Conservation (phyloP, 352 stramenopile genomes). For the Phytophthora fragariaefolia region DNA sequence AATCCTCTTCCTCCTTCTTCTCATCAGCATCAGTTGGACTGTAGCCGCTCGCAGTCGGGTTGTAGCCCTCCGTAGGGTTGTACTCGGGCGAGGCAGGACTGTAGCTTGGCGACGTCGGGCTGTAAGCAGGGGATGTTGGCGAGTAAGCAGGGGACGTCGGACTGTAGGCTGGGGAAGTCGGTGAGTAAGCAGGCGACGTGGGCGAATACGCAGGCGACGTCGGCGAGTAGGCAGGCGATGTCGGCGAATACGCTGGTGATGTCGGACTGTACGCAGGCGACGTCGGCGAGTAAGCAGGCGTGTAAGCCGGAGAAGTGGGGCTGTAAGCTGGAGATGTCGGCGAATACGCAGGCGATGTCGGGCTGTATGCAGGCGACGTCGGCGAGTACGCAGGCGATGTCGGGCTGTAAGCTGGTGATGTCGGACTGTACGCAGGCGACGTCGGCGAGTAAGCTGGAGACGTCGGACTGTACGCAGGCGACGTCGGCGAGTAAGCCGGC, state of each 20-base stretch:
- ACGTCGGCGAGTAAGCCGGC: conserved; percentile 64
- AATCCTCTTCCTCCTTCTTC: conserved; percentile 42
- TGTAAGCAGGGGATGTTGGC: conserved; percentile 78
- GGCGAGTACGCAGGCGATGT: conserved; percentile 84
- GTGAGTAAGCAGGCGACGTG: conserved; percentile 73
- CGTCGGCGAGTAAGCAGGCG: conserved; percentile 74
- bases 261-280: conserved; percentile 68
- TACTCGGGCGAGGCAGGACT: conserved; percentile 83
- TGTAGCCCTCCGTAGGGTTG: conserved; percentile 84
- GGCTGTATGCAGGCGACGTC: conserved; percentile 69
- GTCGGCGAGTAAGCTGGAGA: conserved; percentile 72
- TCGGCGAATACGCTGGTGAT: conserved; percentile 72
- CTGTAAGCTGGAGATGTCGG: conserved; percentile 86
- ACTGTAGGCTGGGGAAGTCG: conserved; percentile 71
- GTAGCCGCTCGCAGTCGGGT: conserved; percentile 75
- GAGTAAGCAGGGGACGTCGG: conserved; percentile 80
- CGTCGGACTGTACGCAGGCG: conserved; percentile 81
- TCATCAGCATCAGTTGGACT: conserved; percentile 75
- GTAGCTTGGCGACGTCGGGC: conserved; percentile 78
- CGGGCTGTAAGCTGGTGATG: conserved; percentile 70
- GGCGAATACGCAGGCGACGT: conserved; percentile 70
- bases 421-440: conserved; percentile 73
- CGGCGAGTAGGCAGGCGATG: conserved; percentile 70
- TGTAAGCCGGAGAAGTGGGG: conserved; percentile 88
- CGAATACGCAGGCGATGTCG: conserved; percentile 81